phyloP scores from a whole-genome alignment of 2,329 filamentous ascomycete genomes.

The Exophiala viscosa region DNA sequence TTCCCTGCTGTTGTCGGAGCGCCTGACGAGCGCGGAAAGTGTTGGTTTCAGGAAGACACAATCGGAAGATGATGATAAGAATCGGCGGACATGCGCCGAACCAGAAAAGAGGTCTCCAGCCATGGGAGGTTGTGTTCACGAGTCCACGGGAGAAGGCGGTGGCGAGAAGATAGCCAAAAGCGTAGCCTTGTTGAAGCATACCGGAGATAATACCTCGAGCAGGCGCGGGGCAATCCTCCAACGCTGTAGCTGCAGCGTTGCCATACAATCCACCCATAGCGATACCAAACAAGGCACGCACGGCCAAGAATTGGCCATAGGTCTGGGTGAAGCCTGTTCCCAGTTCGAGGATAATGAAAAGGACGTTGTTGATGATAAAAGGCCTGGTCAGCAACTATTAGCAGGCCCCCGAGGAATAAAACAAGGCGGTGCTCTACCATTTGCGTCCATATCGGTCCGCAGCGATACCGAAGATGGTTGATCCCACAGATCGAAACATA shows the following conservation, averaged over 20 bases:
- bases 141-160: constrained; percentile 51
- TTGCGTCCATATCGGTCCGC: constrained; percentile 55
- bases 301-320: constrained; percentile 57
- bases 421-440: constrained; percentile 36
- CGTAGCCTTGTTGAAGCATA: constrained; percentile 61
- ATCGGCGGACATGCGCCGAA: constrained; percentile 78
- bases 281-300: constrained; percentile 59
- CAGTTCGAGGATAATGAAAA: constrained; percentile 60
- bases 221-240: constrained; percentile 59
- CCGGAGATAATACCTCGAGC: constrained; percentile 60
- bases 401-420: constrained; percentile 26
- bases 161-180: constrained; percentile 61
- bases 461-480: constrained; percentile 54
- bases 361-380: constrained; percentile 58
- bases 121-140: constrained; percentile 68
- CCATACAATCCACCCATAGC: constrained; percentile 59
- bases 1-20: constrained; percentile 58
- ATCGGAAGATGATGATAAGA: constrained; percentile 73
- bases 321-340: constrained; percentile 58
- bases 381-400: constrained; percentile 36
- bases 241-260: constrained; percentile 58
- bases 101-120: constrained; percentile 85
- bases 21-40: constrained; percentile 63
- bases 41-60: constrained; percentile 74
- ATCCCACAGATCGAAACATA: constrained; percentile 60